Conservation (phyloP, 441 rosid species). For the Corymbia calophylla region DNA sequence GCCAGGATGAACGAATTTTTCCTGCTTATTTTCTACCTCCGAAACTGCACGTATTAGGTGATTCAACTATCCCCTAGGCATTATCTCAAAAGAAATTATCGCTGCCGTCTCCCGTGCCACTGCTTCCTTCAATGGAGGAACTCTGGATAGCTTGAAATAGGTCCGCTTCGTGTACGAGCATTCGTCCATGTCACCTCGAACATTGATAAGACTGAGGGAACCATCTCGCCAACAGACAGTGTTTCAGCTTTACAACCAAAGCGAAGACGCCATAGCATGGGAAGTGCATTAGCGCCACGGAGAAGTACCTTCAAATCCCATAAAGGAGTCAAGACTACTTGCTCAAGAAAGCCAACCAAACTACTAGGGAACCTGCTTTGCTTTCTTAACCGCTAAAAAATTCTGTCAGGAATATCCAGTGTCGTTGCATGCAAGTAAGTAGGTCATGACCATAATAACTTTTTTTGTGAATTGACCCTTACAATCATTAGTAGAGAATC, state of each 20-base stretch:
- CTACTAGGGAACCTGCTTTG: not conserved
- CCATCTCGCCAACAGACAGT: conserved; percentile 17
- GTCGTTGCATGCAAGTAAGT: not conserved
- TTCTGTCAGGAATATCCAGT: not conserved
- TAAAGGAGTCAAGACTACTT: not conserved
- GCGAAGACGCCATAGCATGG: conserved; percentile 44
- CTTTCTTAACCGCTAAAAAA: not conserved
- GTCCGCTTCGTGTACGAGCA: not conserved
- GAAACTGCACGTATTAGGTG: not conserved
- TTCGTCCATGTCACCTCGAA: not conserved
- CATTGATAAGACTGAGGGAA: conserved; percentile 17
- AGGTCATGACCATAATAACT: not conserved
- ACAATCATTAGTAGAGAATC: not conserved
- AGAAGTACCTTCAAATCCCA: conserved; percentile 29
- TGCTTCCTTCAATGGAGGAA: not conserved
- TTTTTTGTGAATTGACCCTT: not conserved
- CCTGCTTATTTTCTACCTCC: not conserved
- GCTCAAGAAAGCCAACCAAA: not conserved
- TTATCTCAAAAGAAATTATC: not conserved
- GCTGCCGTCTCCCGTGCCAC: not conserved
- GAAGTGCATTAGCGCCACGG: conserved; percentile 36
- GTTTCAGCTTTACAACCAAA: conserved; percentile 21
- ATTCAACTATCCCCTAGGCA: not conserved
- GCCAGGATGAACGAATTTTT: not conserved
- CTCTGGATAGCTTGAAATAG: not conserved